phyloP scores from a whole-genome alignment of 306 rosid genomes.

The Malus fusca region DNA sequence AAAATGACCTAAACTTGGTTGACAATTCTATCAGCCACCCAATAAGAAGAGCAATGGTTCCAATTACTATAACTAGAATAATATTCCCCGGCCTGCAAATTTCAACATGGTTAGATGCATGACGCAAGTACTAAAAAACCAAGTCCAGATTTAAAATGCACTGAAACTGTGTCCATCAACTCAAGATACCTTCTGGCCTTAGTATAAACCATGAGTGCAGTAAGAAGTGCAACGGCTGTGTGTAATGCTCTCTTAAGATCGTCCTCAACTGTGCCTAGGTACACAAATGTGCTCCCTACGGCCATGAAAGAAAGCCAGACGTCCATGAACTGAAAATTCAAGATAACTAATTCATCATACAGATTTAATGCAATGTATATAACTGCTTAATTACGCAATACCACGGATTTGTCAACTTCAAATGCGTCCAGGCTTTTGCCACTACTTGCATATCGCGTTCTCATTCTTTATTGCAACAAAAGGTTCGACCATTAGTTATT shows the following conservation, averaged over 20 bases:
- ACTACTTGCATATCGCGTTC: background rate
- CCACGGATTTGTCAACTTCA: background rate
- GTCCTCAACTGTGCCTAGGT: slow-evolving; percentile 67
- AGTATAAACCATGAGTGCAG: slow-evolving; percentile 84
- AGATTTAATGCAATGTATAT: background rate
- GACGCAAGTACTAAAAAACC: background rate
- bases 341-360: background rate
- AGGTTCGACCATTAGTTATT: background rate
- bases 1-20: slow-evolving; percentile 30
- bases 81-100: slow-evolving; percentile 43
- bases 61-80: slow-evolving; percentile 41
- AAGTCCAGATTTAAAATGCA: background rate
- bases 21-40: slow-evolving; percentile 50
- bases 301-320: slow-evolving; percentile 99
- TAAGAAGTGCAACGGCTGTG: slow-evolving; percentile 71
- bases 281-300: slow-evolving; percentile 78
- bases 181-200: slow-evolving; percentile 70
- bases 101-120: slow-evolving; percentile 9
- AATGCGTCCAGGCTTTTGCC: background rate
- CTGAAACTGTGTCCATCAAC: background rate
- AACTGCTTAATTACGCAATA: background rate
- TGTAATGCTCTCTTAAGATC: slow-evolving; percentile 69
- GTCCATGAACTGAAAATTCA: slow-evolving; percentile 83
- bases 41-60: slow-evolving; percentile 33
- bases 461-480: background rate